These are phyloP conservation scores for Dissophora ornata DNA, from an alignment of 192 early-diverging fungal genomes.

Conservation along the genomic window DNA sequence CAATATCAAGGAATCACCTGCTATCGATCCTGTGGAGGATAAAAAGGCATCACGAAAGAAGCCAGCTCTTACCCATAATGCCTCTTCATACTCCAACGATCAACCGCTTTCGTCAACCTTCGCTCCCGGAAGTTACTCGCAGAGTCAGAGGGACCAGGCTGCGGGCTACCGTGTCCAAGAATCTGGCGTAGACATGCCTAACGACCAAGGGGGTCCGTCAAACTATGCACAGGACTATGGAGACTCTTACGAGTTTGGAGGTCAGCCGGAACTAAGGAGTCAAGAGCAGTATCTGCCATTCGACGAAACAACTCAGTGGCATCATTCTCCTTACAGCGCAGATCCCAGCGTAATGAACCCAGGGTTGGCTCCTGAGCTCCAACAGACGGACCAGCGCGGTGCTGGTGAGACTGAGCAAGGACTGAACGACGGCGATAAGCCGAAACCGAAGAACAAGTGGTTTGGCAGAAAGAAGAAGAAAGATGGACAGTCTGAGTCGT, in stretches of 20 bases:
- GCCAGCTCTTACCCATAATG: conserved; percentile 20
- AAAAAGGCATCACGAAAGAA: conserved; percentile 5
- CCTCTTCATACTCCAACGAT: conserved; percentile 29
- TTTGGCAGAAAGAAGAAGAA: conserved; percentile 37
- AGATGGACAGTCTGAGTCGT: conserved; percentile 6
- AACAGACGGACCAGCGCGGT: not conserved
- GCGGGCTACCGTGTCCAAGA: not conserved
- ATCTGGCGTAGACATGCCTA: not conserved
- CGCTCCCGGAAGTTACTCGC: not conserved
- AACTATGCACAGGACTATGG: not conserved
- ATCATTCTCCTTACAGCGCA: conserved; percentile 2
- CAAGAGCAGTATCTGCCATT: conserved; percentile 4
- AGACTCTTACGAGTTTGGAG: not conserved
- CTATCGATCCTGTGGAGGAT: not conserved
- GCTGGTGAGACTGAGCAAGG: not conserved
- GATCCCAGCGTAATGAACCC: conserved; percentile 10
- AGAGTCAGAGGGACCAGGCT: not conserved
- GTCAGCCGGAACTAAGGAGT: not conserved
- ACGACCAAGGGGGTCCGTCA: not conserved
- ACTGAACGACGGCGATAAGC: not conserved
- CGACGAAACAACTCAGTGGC: not conserved
- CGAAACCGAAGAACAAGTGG: conserved; percentile 24
- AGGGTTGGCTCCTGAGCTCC: not conserved
- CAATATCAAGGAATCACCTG: not conserved
- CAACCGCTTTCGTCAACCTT: conserved; percentile 31